Percentiles rank a stretch among this genome's conserved stretches.
Evolutionary conservation across 2,329 filamentous ascomycete genomes (phyloP).

Genomic region (Ceratocystis cacaofunesta): DNA sequence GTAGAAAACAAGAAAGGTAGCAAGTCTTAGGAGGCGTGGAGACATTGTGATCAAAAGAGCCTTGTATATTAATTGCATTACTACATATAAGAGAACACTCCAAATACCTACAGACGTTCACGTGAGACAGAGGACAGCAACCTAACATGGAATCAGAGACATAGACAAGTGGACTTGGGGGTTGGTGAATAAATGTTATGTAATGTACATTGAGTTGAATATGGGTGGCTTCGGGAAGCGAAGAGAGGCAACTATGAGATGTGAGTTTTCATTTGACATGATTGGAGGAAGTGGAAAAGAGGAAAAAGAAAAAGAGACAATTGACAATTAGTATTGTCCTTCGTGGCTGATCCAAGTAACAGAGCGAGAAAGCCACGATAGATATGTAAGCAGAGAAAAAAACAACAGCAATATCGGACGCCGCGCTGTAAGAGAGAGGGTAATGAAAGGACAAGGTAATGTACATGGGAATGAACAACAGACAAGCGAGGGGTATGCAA

Average conservation of each 20-base stretch:
- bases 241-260: neutral
- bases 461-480: neutral
- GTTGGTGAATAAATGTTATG: neutral
- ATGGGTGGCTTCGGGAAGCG: neutral
- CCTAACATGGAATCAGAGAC: neutral
- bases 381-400: neutral
- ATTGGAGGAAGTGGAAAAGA: neutral
- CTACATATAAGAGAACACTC: neutral
- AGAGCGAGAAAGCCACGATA: neutral
- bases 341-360: neutral
- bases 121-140: neutral
- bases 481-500: constrained; percentile 8
- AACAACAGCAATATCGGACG: constrained; percentile 5
- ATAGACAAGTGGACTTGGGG: neutral
- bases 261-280: neutral
- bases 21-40: constrained; percentile 9
- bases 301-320: neutral
- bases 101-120: neutral
- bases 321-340: constrained; percentile 6
- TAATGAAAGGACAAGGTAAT: constrained; percentile 3
- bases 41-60: neutral
- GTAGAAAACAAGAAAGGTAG: constrained; percentile 17
- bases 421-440: constrained; percentile 9
- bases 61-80: constrained; percentile 11
- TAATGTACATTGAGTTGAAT: neutral